phyloP scores from a whole-genome alignment of 805 yeast genomes.

The Saturnispora besseyi region DNA sequence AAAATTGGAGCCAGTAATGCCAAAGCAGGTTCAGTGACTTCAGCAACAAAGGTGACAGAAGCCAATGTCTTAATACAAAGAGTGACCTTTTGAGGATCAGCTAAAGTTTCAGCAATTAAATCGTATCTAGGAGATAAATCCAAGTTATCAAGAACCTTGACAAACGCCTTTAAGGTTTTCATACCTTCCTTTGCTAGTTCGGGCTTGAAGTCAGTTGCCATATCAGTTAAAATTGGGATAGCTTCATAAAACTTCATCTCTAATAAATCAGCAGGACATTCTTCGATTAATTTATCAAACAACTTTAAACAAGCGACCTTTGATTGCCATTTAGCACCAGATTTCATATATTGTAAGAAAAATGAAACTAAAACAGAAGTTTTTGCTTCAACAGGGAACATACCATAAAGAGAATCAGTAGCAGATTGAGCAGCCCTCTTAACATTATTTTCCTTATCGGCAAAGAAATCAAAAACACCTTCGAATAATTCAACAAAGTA shows the following conservation, averaged over 20 bases:
- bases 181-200: constrained; percentile 85
- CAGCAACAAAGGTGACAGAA: constrained; percentile 95
- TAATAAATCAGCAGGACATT: constrained; percentile 75
- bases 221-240: constrained; percentile 79
- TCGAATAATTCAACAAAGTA: constrained; percentile 57
- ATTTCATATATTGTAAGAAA: constrained; percentile 53
- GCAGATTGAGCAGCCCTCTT: constrained; percentile 81
- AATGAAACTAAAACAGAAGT: constrained; percentile 60
- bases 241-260: constrained; percentile 72
- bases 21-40: constrained; percentile 93
- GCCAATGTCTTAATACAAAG: constrained; percentile 82
- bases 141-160: constrained; percentile 80
- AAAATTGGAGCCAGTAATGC: constrained; percentile 86
- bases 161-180: constrained; percentile 59
- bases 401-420: constrained; percentile 56
- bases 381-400: constrained; percentile 70
- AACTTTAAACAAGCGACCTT: constrained; percentile 71
- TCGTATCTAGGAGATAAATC: constrained; percentile 84
- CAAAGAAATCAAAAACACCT: constrained; percentile 57
- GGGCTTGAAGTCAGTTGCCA: constrained; percentile 93
- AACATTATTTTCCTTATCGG: constrained; percentile 84
- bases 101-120: constrained; percentile 76
- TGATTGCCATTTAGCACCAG: constrained; percentile 90
- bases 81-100: constrained; percentile 83
- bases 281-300: constrained; percentile 66